phyloP scores from a whole-genome alignment of 2,329 filamentous ascomycete genomes.

The Verticillium klebahnii region DNA sequence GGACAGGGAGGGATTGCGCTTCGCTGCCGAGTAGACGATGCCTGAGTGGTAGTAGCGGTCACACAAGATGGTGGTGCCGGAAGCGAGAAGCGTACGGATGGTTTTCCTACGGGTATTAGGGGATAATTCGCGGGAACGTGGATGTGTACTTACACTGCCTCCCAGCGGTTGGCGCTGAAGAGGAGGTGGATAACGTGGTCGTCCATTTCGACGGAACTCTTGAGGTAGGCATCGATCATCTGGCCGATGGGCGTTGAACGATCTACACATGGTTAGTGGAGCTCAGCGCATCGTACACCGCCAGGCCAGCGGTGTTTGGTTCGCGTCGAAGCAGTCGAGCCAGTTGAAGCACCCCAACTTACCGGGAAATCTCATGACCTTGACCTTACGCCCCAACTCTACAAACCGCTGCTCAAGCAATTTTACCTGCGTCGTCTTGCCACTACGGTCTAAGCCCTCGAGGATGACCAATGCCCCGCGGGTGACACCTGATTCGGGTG shows the following conservation, averaged over 20 bases:
- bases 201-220: constrained; percentile 66
- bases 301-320: neutral
- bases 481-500: constrained; percentile 15
- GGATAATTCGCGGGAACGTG: neutral
- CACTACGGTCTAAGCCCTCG: constrained; percentile 84
- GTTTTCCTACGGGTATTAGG: constrained; percentile 31
- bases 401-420: constrained; percentile 54
- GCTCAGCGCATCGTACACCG: too few relatives aligned
- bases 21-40: constrained; percentile 88
- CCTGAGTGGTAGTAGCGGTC: constrained; percentile 96
- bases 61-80: constrained; percentile 73
- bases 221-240: constrained; percentile 82
- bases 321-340: neutral
- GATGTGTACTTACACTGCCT: constrained; percentile 48
- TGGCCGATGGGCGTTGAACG: constrained; percentile 78
- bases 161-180: constrained; percentile 91
- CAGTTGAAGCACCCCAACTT: constrained; percentile 16
- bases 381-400: constrained; percentile 42
- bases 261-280: constrained; percentile 45
- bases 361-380: constrained; percentile 56
- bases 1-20: constrained; percentile 64
- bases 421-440: constrained; percentile 87
- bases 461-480: constrained; percentile 76
- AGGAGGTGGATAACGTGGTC: constrained; percentile 88
- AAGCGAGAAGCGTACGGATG: constrained; percentile 49